Base-by-base conservation (phyloP, 345 rosid species). In the Citrus mangshanensis region DNA sequence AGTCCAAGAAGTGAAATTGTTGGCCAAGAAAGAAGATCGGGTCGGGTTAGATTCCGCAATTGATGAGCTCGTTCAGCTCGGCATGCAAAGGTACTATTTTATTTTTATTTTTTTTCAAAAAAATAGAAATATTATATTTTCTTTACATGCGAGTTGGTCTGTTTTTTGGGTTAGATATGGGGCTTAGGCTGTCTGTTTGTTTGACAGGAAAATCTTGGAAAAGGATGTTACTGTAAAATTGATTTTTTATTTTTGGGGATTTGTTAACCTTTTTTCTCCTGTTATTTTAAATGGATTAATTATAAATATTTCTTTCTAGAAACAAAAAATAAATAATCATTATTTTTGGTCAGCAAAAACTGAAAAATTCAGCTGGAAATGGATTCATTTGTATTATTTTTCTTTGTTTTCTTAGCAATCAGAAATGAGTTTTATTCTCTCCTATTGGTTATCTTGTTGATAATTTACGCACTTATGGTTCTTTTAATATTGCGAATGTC, bases 1-100 rank as follows among this genome's bases (percentile, higher is more conserved):
- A 10, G 95, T 97, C 18, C 98, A 97, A 81, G 99, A 97, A 84
- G 90, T 89, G 60, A 97, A 97, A 85, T 42, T 97, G 72, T 82
- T 97, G 76, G 97, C 95, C 21, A 89, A 82, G 80, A 94, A 93
- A 67, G 88, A 84, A 30, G 97, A 93, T 62, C 95, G 99, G 46
- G 85, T 82, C 7, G 77, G 82, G 40, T 81, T 97, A 40, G 99
- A 97, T 77, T 83, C 93, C 58, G 92, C 93, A 74, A 86, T 97
- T 42, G 95, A 89, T 0, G 98, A 92, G 84, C 95, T 97, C 42
- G 77, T 89, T 63, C 98, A 86, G 85, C 86, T 94, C 55, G 98
- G 98, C 24, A 91, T 97, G 98, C 98, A 86, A 69, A 91, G 99
- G 98, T 93, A 74, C 18, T 58, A 51, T 65, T 42, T 73, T 70